Evolutionary conservation across 306 rosid species (phyloP).

Genomic region (Castanospermum australe): DNA sequence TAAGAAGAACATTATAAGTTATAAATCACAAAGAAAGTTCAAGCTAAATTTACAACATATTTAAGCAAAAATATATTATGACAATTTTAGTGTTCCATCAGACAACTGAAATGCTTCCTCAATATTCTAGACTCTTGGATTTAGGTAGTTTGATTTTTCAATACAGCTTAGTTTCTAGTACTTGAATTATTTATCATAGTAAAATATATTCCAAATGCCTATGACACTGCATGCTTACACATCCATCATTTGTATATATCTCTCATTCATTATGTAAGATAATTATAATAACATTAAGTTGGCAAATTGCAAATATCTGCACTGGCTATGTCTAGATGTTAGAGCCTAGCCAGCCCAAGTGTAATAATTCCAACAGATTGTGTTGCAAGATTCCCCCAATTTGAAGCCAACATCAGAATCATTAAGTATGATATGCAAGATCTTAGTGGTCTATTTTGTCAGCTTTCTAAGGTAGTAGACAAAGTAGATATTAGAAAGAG

Average conservation of each 20-base stretch:
- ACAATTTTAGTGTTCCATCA: no score
- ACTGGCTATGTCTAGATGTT: not conserved
- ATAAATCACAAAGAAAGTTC: slow-evolving; percentile 3
- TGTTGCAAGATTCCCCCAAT: not conserved
- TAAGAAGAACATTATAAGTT: slow-evolving; percentile 13
- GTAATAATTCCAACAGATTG: not conserved
- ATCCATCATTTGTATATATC: not conserved
- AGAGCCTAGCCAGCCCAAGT: not conserved
- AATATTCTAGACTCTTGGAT: no score
- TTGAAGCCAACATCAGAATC: not conserved
- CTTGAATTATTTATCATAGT: not conserved
- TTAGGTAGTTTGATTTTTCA: no score
- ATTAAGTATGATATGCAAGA: not conserved
- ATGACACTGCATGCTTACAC: not conserved
- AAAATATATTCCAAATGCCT: not conserved
- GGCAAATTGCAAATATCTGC: not conserved
- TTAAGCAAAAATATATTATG: no score
- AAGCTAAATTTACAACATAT: no score
- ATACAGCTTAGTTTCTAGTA: no score
- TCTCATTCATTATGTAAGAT: not conserved
- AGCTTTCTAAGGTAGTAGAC: no score
- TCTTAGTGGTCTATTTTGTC: not conserved
- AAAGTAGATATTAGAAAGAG: no score
- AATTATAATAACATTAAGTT: not conserved
- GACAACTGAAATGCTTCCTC: no score